A percentile compares a stretch with the other conserved stretches of the same genome.
Conservation (phyloP, 2,329 filamentous ascomycete genomes). For the Talaromyces sp. region DNA sequence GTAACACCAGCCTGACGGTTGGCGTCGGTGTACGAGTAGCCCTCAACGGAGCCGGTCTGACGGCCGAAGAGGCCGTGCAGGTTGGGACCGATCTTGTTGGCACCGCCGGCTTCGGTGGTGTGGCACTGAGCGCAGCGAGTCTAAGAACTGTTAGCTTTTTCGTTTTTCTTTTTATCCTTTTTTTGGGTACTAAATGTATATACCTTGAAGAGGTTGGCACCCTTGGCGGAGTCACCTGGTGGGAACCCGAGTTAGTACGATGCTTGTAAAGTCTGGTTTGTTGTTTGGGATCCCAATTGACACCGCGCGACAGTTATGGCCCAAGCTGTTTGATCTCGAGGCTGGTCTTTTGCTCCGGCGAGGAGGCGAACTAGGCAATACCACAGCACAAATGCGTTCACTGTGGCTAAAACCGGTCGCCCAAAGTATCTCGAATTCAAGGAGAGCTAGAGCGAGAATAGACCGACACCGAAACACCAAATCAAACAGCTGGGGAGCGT, state of each 20-base stretch:
- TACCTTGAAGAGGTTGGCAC: slow-evolving; percentile 95
- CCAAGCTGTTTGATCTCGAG: not conserved
- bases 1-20: slow-evolving; percentile 95
- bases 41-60: slow-evolving; percentile 83
- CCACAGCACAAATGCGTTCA: not conserved
- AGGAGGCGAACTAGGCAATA: not conserved
- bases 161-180: too few species aligned
- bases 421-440: not conserved
- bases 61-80: slow-evolving; percentile 97
- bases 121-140: slow-evolving; percentile 98
- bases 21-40: slow-evolving; percentile 97
- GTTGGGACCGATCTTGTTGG: slow-evolving; percentile 97
- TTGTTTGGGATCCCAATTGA: not conserved
- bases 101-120: slow-evolving; percentile 81
- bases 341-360: not conserved
- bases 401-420: not conserved
- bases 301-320: not conserved
- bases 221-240: slow-evolving; percentile 87
- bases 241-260: slow-evolving; percentile 22
- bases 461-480: not conserved
- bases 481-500: not conserved
- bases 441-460: not conserved
- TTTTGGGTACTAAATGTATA: too few species aligned
- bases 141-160: slow-evolving; percentile 26
- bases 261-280: not conserved